phyloP scores from a whole-genome alignment of 495 filamentous ascomycete species.

The Collariella sp. region DNA sequence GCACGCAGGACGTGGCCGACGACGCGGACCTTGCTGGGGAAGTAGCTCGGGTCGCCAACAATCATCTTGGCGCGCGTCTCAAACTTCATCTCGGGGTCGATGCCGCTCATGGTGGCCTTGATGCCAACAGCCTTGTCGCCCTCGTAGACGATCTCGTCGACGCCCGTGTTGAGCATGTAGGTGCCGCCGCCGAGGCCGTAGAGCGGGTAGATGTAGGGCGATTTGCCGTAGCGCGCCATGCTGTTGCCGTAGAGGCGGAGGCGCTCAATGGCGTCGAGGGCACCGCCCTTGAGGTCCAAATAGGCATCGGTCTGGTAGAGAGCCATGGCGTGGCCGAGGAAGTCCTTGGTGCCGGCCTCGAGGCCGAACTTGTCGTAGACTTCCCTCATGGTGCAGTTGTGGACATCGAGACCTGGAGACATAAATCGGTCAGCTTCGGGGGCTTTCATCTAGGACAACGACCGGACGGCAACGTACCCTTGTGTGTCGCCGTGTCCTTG shows the following conservation, averaged over 20 bases:
- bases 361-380: conserved; percentile 97
- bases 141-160: conserved; percentile 83
- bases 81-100: conserved; percentile 84
- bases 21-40: conserved; percentile 77
- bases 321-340: conserved; percentile 97
- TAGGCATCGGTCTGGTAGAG: conserved; percentile 86
- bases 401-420: conserved; percentile 65
- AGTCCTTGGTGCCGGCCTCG: conserved; percentile 86
- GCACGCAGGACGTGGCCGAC: conserved; percentile 87
- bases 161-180: conserved; percentile 94
- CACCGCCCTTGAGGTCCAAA: conserved; percentile 59
- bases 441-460: not conserved
- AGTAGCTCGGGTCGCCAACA: conserved; percentile 92
- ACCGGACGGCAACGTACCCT: conserved; percentile 48
- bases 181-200: conserved; percentile 97
- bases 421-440: not conserved
- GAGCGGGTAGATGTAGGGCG: conserved; percentile 97
- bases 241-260: conserved; percentile 95
- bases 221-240: too few relatives aligned
- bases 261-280: conserved; percentile 80
- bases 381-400: conserved; percentile 79
- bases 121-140: conserved; percentile 79
- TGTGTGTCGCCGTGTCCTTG: conserved; percentile 77
- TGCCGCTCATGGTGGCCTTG: conserved; percentile 89
- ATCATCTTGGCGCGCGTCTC: conserved; percentile 94